A percentile compares a stretch with the other conserved stretches of the same genome.
Evolutionary conservation across 148 eudicot genomes (phyloP).

Genomic region (Polygonum aviculare): DNA sequence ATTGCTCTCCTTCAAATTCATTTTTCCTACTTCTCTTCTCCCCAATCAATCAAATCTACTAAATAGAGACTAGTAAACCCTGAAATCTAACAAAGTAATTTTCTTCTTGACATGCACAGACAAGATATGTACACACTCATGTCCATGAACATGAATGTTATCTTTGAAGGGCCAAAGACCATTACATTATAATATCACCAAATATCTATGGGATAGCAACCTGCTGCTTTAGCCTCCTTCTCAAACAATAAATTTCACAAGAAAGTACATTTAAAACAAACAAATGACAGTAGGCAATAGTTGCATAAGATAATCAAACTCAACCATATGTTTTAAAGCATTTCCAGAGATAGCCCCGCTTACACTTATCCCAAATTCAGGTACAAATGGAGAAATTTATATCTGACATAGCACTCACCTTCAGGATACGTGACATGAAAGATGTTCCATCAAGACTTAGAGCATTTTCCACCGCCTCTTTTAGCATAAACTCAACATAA

Average conservation of each 20-base stretch:
- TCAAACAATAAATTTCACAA: not conserved
- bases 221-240: not conserved
- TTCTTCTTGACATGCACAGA: not conserved
- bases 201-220: not conserved
- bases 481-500: constrained; percentile 78
- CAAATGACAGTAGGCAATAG: not conserved
- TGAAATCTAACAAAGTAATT: not conserved
- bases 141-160: not conserved
- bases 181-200: not conserved
- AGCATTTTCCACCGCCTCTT: constrained; percentile 82
- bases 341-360: not conserved
- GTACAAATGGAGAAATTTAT: not conserved
- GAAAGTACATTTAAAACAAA: not conserved
- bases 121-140: not conserved
- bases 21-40: not conserved
- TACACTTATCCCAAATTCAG: not conserved
- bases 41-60: not conserved
- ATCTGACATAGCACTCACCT: constrained; percentile 37
- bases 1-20: not conserved
- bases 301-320: not conserved
- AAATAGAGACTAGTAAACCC: not conserved
- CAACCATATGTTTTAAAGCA: not conserved
- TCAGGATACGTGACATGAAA: constrained; percentile 90
- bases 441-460: constrained; percentile 85
- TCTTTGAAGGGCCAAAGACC: not conserved